These are phyloP conservation scores for Fomitiporia mediterranea DNA, from an alignment of 1,284 basidiomycete species.

Conservation along the genomic window DNA sequence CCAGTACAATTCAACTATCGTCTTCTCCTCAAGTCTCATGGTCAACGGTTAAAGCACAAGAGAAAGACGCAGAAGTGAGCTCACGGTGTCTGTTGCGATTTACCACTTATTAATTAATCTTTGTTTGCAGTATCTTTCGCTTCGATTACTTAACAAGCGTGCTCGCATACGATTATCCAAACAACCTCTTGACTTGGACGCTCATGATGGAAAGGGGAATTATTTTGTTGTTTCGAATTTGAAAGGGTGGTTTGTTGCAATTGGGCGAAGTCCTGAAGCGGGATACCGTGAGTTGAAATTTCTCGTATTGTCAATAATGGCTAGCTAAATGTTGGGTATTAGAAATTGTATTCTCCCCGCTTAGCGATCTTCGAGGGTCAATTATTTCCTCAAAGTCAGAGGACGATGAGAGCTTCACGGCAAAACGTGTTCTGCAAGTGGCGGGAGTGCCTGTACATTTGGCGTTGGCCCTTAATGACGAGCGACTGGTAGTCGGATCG, in stretches of 20 bases:
- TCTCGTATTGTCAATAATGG: background rate
- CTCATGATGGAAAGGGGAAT: slow-evolving; percentile 36
- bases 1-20: slow-evolving; percentile 36
- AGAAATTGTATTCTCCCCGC: slow-evolving; percentile 56
- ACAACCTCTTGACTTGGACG: slow-evolving; percentile 39
- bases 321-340: slow-evolving; percentile 7
- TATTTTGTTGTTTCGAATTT: slow-evolving; percentile 55
- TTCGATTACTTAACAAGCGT: slow-evolving; percentile 53
- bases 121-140: slow-evolving; percentile 38
- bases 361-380: slow-evolving; percentile 49
- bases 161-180: slow-evolving; percentile 56
- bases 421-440: slow-evolving; percentile 45
- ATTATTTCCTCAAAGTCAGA: slow-evolving; percentile 37
- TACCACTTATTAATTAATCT: background rate
- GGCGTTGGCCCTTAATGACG: slow-evolving; percentile 52
- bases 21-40: slow-evolving; percentile 31
- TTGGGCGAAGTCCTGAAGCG: slow-evolving; percentile 35
- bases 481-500: slow-evolving; percentile 54
- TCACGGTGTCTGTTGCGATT: background rate
- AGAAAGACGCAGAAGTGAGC: slow-evolving; percentile 43
- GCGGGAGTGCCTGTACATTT: slow-evolving; percentile 42
- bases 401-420: slow-evolving; percentile 37
- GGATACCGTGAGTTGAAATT: slow-evolving; percentile 33
- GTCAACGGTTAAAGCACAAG: slow-evolving; percentile 32
- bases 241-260: slow-evolving; percentile 63